Conservation (phyloP, 2,329 filamentous ascomycete genomes). For the Beauveria scarabaeidicola region DNA sequence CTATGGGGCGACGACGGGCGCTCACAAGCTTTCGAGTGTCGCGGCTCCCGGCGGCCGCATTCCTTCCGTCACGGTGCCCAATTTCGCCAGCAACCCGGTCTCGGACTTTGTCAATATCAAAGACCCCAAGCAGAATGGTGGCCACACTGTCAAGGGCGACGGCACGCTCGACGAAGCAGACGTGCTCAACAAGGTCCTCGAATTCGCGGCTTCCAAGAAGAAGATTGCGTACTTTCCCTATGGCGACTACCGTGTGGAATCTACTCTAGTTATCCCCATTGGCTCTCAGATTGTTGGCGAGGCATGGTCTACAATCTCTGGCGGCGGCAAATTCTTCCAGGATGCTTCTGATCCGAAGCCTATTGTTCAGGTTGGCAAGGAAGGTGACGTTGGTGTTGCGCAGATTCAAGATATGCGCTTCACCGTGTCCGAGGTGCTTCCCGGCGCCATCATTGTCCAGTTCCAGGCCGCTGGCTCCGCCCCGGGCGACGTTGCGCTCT, state of each 20-base stretch:
- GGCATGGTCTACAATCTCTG: constrained; percentile 44
- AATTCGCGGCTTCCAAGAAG: constrained; percentile 24
- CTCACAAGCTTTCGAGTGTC: constrained; percentile 23
- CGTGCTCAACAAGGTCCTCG: constrained; percentile 29
- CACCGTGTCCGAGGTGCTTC: constrained; percentile 37
- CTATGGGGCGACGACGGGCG: constrained; percentile 25
- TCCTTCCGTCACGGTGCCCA: constrained; percentile 30
- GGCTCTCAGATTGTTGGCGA: constrained; percentile 47
- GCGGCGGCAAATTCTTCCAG: constrained; percentile 35
- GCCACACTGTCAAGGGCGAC: constrained; percentile 27
- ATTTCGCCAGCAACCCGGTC: constrained; percentile 25
- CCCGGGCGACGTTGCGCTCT: constrained; percentile 42
- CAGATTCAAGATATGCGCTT: constrained; percentile 46
- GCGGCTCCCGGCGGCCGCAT: constrained; percentile 30
- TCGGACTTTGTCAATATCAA: constrained; percentile 27
- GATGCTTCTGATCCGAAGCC: constrained; percentile 35
- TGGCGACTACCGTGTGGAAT: constrained; percentile 21
- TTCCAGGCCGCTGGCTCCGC: constrained; percentile 39
- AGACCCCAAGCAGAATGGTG: constrained; percentile 25
- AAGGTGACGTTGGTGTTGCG: constrained; percentile 38
- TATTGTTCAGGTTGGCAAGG: constrained; percentile 21
- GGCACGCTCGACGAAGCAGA: constrained; percentile 29
- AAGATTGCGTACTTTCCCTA: constrained; percentile 24
- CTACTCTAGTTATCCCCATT: constrained; percentile 19
- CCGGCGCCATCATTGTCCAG: constrained; percentile 33